These are phyloP conservation scores for Cyathus striatus DNA, from an alignment of 768 basidiomycete species.

Conservation along the genomic window DNA sequence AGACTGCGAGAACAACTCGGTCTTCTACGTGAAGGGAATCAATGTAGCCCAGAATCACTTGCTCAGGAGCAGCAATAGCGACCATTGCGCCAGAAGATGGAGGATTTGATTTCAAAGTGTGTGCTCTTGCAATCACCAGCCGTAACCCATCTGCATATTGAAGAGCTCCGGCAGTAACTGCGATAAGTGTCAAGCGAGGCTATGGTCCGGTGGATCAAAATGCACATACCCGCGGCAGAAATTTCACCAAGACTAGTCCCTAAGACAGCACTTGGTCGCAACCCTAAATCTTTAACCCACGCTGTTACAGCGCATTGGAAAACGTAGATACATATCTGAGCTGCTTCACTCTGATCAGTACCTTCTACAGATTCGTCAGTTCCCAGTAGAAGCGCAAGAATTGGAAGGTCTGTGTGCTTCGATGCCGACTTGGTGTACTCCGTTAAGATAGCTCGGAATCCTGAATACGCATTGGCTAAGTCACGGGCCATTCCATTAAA, in stretches of 20 bases:
- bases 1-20: constrained; percentile 22
- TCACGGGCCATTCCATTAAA: constrained; percentile 29
- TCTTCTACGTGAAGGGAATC: constrained; percentile 13
- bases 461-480: constrained; percentile 19
- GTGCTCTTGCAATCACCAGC: constrained; percentile 23
- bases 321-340: constrained; percentile 30
- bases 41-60: constrained; percentile 15
- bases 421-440: constrained; percentile 21
- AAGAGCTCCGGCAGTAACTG: constrained; percentile 23
- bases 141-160: constrained; percentile 20
- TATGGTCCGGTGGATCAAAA: not conserved
- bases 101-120: constrained; percentile 19
- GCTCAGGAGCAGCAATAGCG: constrained; percentile 20
- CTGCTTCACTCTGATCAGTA: constrained; percentile 24
- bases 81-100: constrained; percentile 25
- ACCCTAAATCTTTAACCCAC: constrained; percentile 22
- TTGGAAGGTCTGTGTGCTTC: constrained; percentile 18
- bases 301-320: constrained; percentile 26
- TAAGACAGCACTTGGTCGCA: constrained; percentile 24
- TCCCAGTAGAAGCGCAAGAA: constrained; percentile 22
- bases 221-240: constrained; percentile 24
- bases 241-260: constrained; percentile 33
- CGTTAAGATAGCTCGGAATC: constrained; percentile 20
- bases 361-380: constrained; percentile 11
- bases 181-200: not conserved